Percentiles rank a stretch among this genome's conserved stretches.
Evolutionary conservation across 805 yeast genomes (phyloP).

Genomic region (Starmerella asiatica): DNA sequence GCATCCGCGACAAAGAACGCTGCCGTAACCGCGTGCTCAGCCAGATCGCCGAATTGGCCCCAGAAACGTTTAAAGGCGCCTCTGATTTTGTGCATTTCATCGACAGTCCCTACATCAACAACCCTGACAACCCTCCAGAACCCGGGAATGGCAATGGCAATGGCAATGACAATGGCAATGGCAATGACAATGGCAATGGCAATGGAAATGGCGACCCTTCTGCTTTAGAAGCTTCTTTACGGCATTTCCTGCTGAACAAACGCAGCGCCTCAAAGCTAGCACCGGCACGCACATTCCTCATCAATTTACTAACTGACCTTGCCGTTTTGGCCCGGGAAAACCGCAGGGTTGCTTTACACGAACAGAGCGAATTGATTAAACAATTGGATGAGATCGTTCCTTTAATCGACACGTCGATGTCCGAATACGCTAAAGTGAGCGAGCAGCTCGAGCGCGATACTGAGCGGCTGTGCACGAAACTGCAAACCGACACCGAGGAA

Average conservation of each 20-base stretch:
- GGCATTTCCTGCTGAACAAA: conserved; percentile 78
- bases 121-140: conserved; percentile 22
- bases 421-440: conserved; percentile 40
- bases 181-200: conserved; percentile 18
- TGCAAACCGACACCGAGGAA: conserved; percentile 47
- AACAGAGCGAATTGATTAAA: conserved; percentile 27
- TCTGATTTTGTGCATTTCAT: conserved; percentile 89
- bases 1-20: conserved; percentile 62
- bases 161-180: conserved; percentile 23
- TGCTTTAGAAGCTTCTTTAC: conserved; percentile 65
- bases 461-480: conserved; percentile 44
- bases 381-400: conserved; percentile 52
- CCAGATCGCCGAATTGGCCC: conserved; percentile 74
- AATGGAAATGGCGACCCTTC: conserved; percentile 41
- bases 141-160: conserved; percentile 7
- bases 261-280: conserved; percentile 75
- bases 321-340: conserved; percentile 49
- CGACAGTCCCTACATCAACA: conserved; percentile 32
- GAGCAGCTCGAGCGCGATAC: conserved; percentile 49
- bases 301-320: conserved; percentile 57
- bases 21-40: conserved; percentile 67
- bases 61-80: conserved; percentile 80
- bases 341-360: conserved; percentile 39
- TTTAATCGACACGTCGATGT: conserved; percentile 40
- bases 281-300: conserved; percentile 82